A percentile compares a stretch with the other conserved stretches of the same genome.
Evolutionary conservation across 257 asterid species (phyloP).

Genomic region (Solanum chaucha): DNA sequence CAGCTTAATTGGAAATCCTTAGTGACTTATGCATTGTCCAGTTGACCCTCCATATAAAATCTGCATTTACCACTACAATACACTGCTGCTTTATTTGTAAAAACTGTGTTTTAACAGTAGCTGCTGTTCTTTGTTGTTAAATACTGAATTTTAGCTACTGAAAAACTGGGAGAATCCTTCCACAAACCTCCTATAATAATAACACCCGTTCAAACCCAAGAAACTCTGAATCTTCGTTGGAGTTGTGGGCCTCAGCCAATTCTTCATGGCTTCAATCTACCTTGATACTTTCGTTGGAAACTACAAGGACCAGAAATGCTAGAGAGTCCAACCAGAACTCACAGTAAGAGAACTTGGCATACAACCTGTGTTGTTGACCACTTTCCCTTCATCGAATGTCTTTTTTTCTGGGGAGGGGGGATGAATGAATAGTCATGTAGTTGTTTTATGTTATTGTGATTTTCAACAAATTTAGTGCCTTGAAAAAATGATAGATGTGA

Average conservation of each 20-base stretch:
- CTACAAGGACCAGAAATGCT: background rate
- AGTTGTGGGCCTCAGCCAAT: background rate
- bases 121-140: background rate
- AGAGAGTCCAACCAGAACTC: background rate
- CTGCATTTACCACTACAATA: background rate
- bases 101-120: background rate
- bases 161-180: background rate
- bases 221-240: background rate
- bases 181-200: background rate
- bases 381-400: background rate
- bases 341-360: background rate
- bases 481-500: background rate
- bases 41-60: background rate
- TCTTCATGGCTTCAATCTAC: background rate
- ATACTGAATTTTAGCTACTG: background rate
- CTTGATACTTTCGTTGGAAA: background rate
- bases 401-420: background rate
- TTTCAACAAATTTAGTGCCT: background rate
- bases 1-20: background rate
- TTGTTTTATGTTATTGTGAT: background rate
- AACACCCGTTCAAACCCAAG: background rate
- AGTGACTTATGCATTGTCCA: background rate
- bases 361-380: background rate
- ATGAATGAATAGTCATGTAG: background rate
- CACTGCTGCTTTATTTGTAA: background rate